These are phyloP conservation scores for Globisporangium cystogenes DNA, from an alignment of 352 stramenopile species.

Conservation along the genomic window DNA sequence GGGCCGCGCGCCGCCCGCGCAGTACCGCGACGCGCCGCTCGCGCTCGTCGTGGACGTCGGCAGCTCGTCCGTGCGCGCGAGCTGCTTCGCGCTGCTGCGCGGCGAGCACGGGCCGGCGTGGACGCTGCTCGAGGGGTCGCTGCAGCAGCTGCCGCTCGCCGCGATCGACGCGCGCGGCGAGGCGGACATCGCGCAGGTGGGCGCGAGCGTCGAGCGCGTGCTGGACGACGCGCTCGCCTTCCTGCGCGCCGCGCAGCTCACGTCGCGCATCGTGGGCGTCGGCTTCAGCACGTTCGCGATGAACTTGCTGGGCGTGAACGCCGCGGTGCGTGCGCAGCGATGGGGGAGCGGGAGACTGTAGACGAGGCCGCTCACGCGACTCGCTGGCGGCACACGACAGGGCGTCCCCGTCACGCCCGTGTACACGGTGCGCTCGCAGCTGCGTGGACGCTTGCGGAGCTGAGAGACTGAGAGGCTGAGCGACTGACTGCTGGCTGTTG, in stretches of 20 bases:
- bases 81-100: constrained; percentile 46
- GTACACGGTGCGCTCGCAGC: constrained; percentile 46
- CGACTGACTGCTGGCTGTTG: too few species aligned
- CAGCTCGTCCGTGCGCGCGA: constrained; percentile 76
- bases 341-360: background rate
- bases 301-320: constrained; percentile 90
- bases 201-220: constrained; percentile 38
- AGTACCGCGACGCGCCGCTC: constrained; percentile 33
- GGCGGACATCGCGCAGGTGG: constrained; percentile 41
- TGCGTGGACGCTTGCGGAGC: too few species aligned
- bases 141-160: constrained; percentile 53
- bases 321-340: constrained; percentile 14
- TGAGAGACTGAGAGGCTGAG: too few species aligned
- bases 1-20: constrained; percentile 20
- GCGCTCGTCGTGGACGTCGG: background rate
- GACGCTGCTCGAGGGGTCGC: constrained; percentile 54
- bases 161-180: constrained; percentile 52
- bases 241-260: constrained; percentile 36
- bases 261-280: constrained; percentile 54
- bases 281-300: constrained; percentile 94
- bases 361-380: too few species aligned
- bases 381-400: background rate
- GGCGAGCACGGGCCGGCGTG: constrained; percentile 14
- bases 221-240: constrained; percentile 44
- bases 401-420: constrained; percentile 68